A percentile compares a stretch with the other conserved stretches of the same genome.
phyloP scores from a whole-genome alignment of 1,284 basidiomycete species.

The Pseudozyma sp. region DNA sequence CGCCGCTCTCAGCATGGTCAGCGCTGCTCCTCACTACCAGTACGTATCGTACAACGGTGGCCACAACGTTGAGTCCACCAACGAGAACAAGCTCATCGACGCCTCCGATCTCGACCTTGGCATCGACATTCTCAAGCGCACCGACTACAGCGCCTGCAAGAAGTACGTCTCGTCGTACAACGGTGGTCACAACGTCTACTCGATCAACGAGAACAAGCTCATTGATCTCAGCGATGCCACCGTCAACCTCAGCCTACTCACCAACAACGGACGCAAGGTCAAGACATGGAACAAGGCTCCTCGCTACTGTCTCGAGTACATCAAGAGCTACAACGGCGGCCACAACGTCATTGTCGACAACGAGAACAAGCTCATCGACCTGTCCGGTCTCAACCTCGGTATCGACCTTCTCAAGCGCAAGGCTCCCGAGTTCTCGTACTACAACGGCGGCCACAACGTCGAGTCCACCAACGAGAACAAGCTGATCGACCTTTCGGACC shows the following conservation, averaged over 20 bases:
- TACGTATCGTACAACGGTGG: slow-evolving; percentile 40
- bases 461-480: slow-evolving; percentile 37
- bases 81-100: slow-evolving; percentile 48
- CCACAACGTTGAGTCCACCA: slow-evolving; percentile 38
- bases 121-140: slow-evolving; percentile 44
- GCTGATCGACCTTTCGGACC: slow-evolving; percentile 27
- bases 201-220: slow-evolving; percentile 54
- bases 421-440: slow-evolving; percentile 30
- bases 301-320: slow-evolving; percentile 44
- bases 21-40: slow-evolving; percentile 39
- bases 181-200: slow-evolving; percentile 53
- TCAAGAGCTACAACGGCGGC: slow-evolving; percentile 50
- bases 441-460: slow-evolving; percentile 50
- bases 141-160: slow-evolving; percentile 36
- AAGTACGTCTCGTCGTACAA: slow-evolving; percentile 53
- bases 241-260: slow-evolving; percentile 41
- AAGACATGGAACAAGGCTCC: slow-evolving; percentile 32
- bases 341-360: slow-evolving; percentile 47
- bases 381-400: slow-evolving; percentile 25
- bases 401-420: slow-evolving; percentile 37
- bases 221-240: slow-evolving; percentile 42
- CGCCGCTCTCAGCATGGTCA: slow-evolving; percentile 47
- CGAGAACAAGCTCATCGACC: slow-evolving; percentile 52
- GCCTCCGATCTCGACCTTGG: slow-evolving; percentile 20
- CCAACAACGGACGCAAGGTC: slow-evolving; percentile 27